Conservation (phyloP, 805 yeast species). For the Saturnispora serradocipensis region DNA sequence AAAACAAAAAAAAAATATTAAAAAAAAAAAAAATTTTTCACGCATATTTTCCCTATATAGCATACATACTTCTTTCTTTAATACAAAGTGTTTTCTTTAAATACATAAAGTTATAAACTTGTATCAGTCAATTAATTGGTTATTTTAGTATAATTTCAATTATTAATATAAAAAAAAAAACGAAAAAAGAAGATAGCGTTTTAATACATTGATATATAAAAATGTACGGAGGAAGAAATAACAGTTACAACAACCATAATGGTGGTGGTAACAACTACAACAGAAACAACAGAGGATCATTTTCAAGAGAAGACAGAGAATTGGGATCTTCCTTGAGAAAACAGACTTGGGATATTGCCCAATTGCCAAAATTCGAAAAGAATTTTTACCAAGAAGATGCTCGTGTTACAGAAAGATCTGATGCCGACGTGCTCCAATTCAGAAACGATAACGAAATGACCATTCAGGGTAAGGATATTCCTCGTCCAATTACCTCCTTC, state of each 20-base stretch:
- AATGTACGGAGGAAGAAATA: conserved; percentile 6
- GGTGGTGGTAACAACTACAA: conserved; percentile 16
- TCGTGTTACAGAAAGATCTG: conserved; percentile 64
- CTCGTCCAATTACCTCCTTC: conserved; percentile 85
- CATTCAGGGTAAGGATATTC: conserved; percentile 72
- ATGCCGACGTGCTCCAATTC: conserved; percentile 62
- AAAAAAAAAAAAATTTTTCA: neutral
- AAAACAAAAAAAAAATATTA: neutral
- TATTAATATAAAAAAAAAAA: neutral
- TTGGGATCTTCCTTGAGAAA: conserved; percentile 50
- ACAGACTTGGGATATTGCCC: conserved; percentile 74
- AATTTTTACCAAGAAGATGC: conserved; percentile 88
- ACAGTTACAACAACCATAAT: neutral
- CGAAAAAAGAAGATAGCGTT: neutral
- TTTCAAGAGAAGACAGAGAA: conserved; percentile 33
- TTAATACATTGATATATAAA: neutral
- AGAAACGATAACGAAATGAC: conserved; percentile 84
- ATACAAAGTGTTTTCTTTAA: neutral
- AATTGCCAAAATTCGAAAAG: conserved; percentile 85
- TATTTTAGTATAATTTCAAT: neutral
- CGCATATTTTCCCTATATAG: neutral
- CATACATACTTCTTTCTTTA: neutral
- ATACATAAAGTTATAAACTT: neutral
- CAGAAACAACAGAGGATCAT: conserved; percentile 30
- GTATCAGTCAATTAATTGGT: neutral